Evolutionary conservation across 2,329 filamentous ascomycete species (phyloP).

Genomic region (Colletotrichum plurivorum): DNA sequence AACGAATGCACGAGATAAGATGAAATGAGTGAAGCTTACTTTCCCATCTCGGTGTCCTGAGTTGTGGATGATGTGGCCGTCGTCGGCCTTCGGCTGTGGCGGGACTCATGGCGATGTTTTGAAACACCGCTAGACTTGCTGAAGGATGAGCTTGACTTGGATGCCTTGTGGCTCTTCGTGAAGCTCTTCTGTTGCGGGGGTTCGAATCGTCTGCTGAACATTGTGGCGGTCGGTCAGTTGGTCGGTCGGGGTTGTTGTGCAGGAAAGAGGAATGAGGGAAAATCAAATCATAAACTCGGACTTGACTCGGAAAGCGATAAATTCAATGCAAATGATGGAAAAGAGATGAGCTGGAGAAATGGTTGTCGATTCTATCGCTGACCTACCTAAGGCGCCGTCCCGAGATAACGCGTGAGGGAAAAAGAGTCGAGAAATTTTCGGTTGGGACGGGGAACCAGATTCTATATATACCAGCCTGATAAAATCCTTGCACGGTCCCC

Average conservation of each 20-base stretch:
- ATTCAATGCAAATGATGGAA: neutral
- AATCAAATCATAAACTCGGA: neutral
- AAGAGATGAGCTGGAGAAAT: constrained; percentile 9
- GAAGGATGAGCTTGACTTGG: constrained; percentile 68
- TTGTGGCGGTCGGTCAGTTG: constrained; percentile 46
- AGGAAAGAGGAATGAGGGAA: neutral
- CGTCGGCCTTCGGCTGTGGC: constrained; percentile 61
- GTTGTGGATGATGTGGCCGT: constrained; percentile 58
- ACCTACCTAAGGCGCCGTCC: constrained; percentile 52
- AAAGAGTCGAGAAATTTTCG: constrained; percentile 36
- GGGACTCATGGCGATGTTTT: constrained; percentile 68
- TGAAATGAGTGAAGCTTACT: constrained; percentile 52
- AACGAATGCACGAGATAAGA: neutral
- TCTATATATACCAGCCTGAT: constrained; percentile 37
- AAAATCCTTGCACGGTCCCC: constrained; percentile 36
- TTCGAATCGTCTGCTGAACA: constrained; percentile 65
- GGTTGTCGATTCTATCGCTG: constrained; percentile 26
- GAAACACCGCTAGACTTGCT: constrained; percentile 68
- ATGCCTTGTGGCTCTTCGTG: constrained; percentile 64
- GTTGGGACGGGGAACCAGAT: constrained; percentile 33
- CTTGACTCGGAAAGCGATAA: neutral
- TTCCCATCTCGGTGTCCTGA: constrained; percentile 58
- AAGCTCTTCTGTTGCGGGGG: constrained; percentile 64
- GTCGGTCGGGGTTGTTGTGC: neutral
- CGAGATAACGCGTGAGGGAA: constrained; percentile 23